phyloP scores from a whole-genome alignment of 1,284 basidiomycete genomes.

The Malassezia psittaci region DNA sequence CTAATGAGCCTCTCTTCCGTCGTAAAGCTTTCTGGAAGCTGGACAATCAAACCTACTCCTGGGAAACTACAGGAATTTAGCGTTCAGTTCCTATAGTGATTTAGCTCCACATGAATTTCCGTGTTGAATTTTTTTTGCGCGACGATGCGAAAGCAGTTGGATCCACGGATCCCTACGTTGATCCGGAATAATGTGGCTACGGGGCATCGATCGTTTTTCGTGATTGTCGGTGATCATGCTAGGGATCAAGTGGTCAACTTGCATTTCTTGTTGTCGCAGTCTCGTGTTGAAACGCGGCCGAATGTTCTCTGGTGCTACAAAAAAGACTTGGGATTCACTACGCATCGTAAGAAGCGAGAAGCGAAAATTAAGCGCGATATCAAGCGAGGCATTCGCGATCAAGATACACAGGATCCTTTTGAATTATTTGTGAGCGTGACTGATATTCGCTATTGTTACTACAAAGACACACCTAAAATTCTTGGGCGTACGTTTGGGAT shows the following conservation, averaged over 20 bases:
- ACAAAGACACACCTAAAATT: conserved; percentile 46
- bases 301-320: conserved; percentile 44
- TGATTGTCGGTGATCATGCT: conserved; percentile 88
- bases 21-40: conserved; percentile 32
- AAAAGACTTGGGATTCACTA: conserved; percentile 50
- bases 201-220: conserved; percentile 90
- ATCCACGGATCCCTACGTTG: conserved; percentile 81
- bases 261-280: conserved; percentile 61
- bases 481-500: conserved; percentile 97
- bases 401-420: conserved; percentile 85
- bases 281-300: conserved; percentile 32
- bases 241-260: conserved; percentile 93
- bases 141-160: conserved; percentile 50
- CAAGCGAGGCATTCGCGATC: conserved; percentile 77
- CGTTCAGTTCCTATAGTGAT: background rate
- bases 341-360: conserved; percentile 76
- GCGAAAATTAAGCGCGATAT: conserved; percentile 47
- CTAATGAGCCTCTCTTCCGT: conserved; percentile 3
- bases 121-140: conserved; percentile 4
- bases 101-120: background rate
- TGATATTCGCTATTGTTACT: conserved; percentile 74
- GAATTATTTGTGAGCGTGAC: conserved; percentile 98
- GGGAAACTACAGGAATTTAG: conserved; percentile 16
- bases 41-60: conserved; percentile 42
- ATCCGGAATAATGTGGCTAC: conserved; percentile 74